phyloP scores from a whole-genome alignment of 2,329 filamentous ascomycete genomes.

The Coleophoma eucalyptorum region DNA sequence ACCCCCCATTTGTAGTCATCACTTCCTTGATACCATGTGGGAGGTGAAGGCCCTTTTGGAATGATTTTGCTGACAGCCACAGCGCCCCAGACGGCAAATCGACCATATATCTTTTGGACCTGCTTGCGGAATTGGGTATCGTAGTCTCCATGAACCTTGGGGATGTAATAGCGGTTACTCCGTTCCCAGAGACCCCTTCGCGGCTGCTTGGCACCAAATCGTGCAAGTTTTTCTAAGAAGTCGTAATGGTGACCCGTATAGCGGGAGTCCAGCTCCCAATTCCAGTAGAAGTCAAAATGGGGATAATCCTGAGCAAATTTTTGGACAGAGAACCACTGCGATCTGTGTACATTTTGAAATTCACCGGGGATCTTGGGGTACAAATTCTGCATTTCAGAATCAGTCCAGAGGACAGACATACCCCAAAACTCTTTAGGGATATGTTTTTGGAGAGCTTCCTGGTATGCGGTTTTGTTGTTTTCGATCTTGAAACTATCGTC shows the following conservation, averaged over 20 bases:
- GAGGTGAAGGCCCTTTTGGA: conserved; percentile 58
- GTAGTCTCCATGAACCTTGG: conserved; percentile 61
- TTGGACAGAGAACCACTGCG: conserved; percentile 59
- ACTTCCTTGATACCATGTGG: conserved; percentile 48
- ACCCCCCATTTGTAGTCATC: conserved; percentile 70
- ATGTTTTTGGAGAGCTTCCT: conserved; percentile 64
- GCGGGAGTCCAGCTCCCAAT: conserved; percentile 68
- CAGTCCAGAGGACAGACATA: conserved; percentile 80
- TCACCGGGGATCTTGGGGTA: conserved; percentile 66
- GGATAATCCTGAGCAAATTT: conserved; percentile 60
- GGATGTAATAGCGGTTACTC: conserved; percentile 73
- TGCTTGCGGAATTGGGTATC: conserved; percentile 60
- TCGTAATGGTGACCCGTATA: conserved; percentile 67
- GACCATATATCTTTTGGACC: conserved; percentile 50
- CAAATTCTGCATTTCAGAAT: conserved; percentile 76
- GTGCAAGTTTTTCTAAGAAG: conserved; percentile 62
- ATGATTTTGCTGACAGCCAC: conserved; percentile 20
- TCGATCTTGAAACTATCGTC: conserved; percentile 77
- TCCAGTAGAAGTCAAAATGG: conserved; percentile 66
- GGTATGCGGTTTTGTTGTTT: conserved; percentile 71
- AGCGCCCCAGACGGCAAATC: conserved; percentile 67
- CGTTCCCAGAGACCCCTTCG: conserved; percentile 76
- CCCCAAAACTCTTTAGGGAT: conserved; percentile 72
- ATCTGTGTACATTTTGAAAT: conserved; percentile 58
- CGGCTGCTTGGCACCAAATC: conserved; percentile 65